Percentiles rank a stretch among this genome's conserved stretches.
phyloP scores from a whole-genome alignment of 768 basidiomycete species.

The Leccinum subgranulosum region DNA sequence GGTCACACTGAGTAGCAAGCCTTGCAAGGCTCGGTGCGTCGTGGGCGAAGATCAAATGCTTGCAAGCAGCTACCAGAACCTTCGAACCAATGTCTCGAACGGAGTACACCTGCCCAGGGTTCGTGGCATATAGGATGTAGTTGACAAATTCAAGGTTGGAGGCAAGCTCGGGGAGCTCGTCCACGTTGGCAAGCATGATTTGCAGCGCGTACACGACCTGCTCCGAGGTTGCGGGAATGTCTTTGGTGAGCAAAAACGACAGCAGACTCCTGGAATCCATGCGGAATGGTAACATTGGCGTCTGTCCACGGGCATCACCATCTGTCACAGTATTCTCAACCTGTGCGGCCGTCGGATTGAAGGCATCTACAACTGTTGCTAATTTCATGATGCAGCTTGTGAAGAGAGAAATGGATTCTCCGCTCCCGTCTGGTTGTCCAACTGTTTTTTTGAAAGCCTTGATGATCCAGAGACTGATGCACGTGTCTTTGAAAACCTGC shows the following conservation, averaged over 20 bases:
- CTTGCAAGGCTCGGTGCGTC: neutral
- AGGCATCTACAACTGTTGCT: neutral
- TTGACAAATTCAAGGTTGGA: slow-evolving; percentile 2
- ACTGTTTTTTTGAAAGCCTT: neutral
- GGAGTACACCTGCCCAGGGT: neutral
- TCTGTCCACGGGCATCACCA: neutral
- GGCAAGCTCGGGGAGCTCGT: neutral
- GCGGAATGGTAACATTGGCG: neutral
- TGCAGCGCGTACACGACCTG: slow-evolving; percentile 2
- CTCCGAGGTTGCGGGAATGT: neutral
- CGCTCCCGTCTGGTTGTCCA: neutral
- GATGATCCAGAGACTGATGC: neutral
- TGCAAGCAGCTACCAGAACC: neutral
- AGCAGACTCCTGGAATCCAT: neutral
- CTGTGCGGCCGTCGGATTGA: neutral
- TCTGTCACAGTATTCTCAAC: neutral
- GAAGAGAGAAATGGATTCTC: neutral
- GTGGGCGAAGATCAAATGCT: neutral
- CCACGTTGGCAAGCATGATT: neutral
- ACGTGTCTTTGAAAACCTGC: neutral
- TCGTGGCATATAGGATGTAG: slow-evolving; percentile 2
- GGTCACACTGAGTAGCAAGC: neutral
- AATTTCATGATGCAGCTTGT: slow-evolving; percentile 1
- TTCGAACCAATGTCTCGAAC: slow-evolving; percentile 1
- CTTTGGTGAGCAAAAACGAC: slow-evolving; percentile 1